Evolutionary conservation across 805 yeast species (phyloP).

Genomic region (Monosporozyma servazzii): DNA sequence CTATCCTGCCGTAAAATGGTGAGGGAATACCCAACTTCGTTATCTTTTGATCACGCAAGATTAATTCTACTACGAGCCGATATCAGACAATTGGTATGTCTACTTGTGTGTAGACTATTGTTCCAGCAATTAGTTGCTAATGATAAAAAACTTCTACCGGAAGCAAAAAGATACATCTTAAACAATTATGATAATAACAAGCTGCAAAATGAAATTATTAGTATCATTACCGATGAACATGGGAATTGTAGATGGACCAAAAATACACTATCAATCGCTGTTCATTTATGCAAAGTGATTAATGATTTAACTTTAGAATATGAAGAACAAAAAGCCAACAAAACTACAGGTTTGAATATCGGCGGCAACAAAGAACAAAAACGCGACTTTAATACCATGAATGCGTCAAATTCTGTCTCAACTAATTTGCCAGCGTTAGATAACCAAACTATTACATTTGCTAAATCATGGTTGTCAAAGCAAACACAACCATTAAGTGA

Average conservation of each 20-base stretch:
- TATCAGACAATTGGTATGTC: slow-evolving; percentile 73
- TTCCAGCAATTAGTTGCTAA: slow-evolving; percentile 56
- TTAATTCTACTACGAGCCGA: slow-evolving; percentile 73
- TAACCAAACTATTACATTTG: slow-evolving; percentile 37
- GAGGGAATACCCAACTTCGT: slow-evolving; percentile 71
- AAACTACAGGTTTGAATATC: neutral
- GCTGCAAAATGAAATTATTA: slow-evolving; percentile 62
- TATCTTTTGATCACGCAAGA: slow-evolving; percentile 78
- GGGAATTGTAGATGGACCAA: slow-evolving; percentile 89
- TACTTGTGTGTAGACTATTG: slow-evolving; percentile 61
- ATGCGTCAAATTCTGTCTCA: neutral
- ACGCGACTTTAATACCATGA: neutral
- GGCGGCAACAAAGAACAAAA: slow-evolving; percentile 2
- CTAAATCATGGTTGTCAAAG: slow-evolving; percentile 70
- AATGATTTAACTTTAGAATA: slow-evolving; percentile 24
- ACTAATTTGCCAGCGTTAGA: slow-evolving; percentile 16
- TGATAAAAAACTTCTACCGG: slow-evolving; percentile 22
- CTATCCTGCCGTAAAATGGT: slow-evolving; percentile 75
- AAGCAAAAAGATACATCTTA: slow-evolving; percentile 30
- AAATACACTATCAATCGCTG: slow-evolving; percentile 60
- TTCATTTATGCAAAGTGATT: slow-evolving; percentile 36
- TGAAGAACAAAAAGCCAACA: slow-evolving; percentile 2
- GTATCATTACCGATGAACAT: slow-evolving; percentile 74
- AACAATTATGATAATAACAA: slow-evolving; percentile 33
- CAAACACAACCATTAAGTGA: slow-evolving; percentile 79